Base-by-base conservation (phyloP, 78 protist species). In the Tieghemostelium lacteum region DNA sequence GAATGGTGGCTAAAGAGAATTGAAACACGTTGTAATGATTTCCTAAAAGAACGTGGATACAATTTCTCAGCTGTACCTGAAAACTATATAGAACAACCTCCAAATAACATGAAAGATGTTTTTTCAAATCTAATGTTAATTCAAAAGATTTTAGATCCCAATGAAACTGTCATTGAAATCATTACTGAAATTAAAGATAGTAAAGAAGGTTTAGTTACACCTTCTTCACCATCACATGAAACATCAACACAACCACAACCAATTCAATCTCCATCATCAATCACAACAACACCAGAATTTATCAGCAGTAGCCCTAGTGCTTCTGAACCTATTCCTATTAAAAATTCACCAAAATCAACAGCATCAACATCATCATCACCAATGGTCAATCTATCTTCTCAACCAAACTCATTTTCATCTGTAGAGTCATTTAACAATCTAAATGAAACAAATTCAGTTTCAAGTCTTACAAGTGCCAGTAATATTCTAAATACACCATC, bases 1-100 rank as follows among this genome's bases (percentile, higher is more conserved):
- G 78, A 67, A 60, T 83, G 91, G 91, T 69, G 77, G 91, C 60
- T 70, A 61, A 83, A 83, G n/a, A 58, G 78, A 26, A 42, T 83
- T 24, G 91, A 83, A 28, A 57, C 45, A 19, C 31, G 72, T 17
- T 26, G 42, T 16, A 66, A 58, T 58, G 78, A 66, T 5, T 83
- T 83, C 24, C 61, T 83, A 7, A 3, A 20, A 10, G 91, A 83
- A 57, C 76, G 91, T 45, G 91, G 91, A 3, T 83, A 83, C 31
- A 66, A 69, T 33, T 83, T 83, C 33, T 6, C 57, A 12, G 91
- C 91, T 26, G 70, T 83, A 10, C 91, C 91, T 1, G 91, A 83
- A 8, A 70, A 83, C 39, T 83, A 83, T 29, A 83, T 83, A 45
- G 91, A 83, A 42, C 76, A 66, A 42, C 91, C 75, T 28, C 91